A percentile compares a stretch with the other conserved stretches of the same genome.
These are phyloP conservation scores for Termitomyces sp. DNA, from an alignment of 768 basidiomycete species.

Conservation along the genomic window DNA sequence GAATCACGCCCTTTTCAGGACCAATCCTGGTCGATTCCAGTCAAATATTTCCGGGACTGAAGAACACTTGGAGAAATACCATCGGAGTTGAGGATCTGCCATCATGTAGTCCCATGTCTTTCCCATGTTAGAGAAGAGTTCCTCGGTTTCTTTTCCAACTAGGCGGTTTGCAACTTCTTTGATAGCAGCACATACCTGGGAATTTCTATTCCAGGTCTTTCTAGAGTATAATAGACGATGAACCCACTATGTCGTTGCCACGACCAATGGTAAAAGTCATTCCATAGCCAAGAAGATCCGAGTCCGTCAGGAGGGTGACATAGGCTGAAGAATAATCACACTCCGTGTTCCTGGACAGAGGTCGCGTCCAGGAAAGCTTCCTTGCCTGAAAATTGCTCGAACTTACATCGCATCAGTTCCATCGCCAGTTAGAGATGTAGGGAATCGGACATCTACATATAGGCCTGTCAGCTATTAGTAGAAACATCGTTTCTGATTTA, in stretches of 20 bases:
- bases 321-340: slow-evolving; percentile 97
- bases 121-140: slow-evolving; percentile 88
- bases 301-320: slow-evolving; percentile 71
- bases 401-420: slow-evolving; percentile 89
- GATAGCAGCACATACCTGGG: slow-evolving; percentile 79
- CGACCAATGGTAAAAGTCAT: slow-evolving; percentile 96
- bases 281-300: slow-evolving; percentile 79
- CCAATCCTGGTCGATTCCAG: slow-evolving; percentile 58
- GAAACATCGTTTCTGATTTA: neutral
- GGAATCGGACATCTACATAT: slow-evolving; percentile 79
- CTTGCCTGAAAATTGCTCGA: neutral
- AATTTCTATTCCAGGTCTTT: neutral
- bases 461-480: neutral
- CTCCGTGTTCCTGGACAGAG: slow-evolving; percentile 74
- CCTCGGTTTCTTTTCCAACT: slow-evolving; percentile 76
- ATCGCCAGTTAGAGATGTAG: slow-evolving; percentile 87
- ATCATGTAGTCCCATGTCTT: slow-evolving; percentile 85
- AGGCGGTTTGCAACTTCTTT: slow-evolving; percentile 76
- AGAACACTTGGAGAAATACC: slow-evolving; percentile 37
- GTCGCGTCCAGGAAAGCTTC: neutral
- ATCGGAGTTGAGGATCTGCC: slow-evolving; percentile 87
- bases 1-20: slow-evolving; percentile 94
- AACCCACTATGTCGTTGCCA: slow-evolving; percentile 87
- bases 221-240: neutral
- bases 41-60: neutral